Evolutionary conservation across 2,329 filamentous ascomycete genomes (phyloP).

Genomic region (Fusarium oligoseptatum): DNA sequence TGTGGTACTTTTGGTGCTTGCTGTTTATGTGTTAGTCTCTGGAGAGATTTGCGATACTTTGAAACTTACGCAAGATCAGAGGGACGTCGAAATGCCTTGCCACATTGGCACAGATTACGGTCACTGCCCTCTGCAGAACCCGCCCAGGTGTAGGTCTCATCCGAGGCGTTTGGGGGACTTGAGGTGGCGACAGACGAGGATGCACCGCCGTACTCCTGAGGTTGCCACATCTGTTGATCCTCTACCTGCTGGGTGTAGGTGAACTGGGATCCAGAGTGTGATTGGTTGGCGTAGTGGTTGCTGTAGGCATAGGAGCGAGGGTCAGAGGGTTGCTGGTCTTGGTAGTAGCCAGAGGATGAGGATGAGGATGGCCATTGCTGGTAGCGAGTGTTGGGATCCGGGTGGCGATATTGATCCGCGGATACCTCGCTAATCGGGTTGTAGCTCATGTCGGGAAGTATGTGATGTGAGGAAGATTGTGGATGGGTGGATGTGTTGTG

Average conservation of each 20-base stretch:
- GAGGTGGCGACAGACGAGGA: conserved; percentile 40
- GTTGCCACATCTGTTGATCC: conserved; percentile 37
- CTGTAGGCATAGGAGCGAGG: conserved; percentile 35
- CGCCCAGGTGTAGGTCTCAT: conserved; percentile 36
- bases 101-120: conserved; percentile 40
- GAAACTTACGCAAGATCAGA: conserved; percentile 45
- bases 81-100: conserved; percentile 45
- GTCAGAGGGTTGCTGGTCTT: conserved; percentile 27
- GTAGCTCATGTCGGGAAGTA: conserved; percentile 36
- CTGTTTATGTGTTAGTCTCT: conserved; percentile 26
- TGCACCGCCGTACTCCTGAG: conserved; percentile 34
- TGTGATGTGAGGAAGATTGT: conserved; percentile 9
- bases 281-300: conserved; percentile 35
- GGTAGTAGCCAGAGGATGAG: conserved; percentile 30
- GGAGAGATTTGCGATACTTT: background rate
- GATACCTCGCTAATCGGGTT: conserved; percentile 31
- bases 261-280: conserved; percentile 25
- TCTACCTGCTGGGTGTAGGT: conserved; percentile 33
- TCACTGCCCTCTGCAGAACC: conserved; percentile 27
- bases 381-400: conserved; percentile 35
- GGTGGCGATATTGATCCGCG: conserved; percentile 37
- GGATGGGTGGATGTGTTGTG: conserved; percentile 22
- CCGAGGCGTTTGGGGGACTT: conserved; percentile 37
- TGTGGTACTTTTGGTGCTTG: conserved; percentile 48
- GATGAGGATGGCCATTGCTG: conserved; percentile 26